phyloP scores from a whole-genome alignment of 495 filamentous ascomycete genomes.

The Hyphodiscus hymeniophilus region DNA sequence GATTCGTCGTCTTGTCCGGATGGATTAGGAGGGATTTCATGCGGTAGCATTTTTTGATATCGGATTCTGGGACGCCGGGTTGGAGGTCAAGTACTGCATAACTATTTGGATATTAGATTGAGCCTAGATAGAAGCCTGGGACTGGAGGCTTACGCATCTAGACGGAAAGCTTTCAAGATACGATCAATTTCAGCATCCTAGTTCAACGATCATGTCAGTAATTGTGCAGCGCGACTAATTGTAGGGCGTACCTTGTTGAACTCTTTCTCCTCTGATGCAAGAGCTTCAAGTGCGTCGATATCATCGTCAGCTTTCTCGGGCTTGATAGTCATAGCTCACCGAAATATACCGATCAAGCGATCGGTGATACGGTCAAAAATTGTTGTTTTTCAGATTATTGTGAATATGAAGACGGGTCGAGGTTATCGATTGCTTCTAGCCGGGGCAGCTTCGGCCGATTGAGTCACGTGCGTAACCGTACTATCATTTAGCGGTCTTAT shows the following conservation, averaged over 20 bases:
- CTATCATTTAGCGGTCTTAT: too few relatives aligned
- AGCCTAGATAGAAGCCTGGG: neutral
- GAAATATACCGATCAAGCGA: conserved; percentile 4
- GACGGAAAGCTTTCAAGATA: conserved; percentile 80
- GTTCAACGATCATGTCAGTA: conserved; percentile 15
- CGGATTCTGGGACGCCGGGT: conserved; percentile 88
- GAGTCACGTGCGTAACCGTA: too few relatives aligned
- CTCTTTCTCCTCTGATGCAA: conserved; percentile 83
- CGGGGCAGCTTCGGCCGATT: too few relatives aligned
- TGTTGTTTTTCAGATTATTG: too few relatives aligned
- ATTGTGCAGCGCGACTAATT: too few relatives aligned
- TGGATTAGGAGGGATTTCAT: conserved; percentile 97
- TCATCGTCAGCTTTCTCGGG: conserved; percentile 47
- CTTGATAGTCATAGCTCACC: conserved; percentile 25
- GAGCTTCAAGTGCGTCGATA: conserved; percentile 71
- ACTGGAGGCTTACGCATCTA: conserved; percentile 59
- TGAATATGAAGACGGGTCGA: too few relatives aligned
- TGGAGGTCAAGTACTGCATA: conserved; percentile 95
- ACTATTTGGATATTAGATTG: conserved; percentile 35
- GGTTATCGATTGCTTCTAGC: too few relatives aligned
- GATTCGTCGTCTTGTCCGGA: conserved; percentile 94
- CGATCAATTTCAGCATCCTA: conserved; percentile 95
- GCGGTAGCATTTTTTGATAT: conserved; percentile 91
- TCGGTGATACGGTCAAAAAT: too few relatives aligned
- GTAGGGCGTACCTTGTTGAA: conserved; percentile 67